A percentile compares a stretch with the other conserved stretches of the same genome.
Evolutionary conservation across 169 alveolate species (phyloP).

Genomic region (Plasmodium gonderi): DNA sequence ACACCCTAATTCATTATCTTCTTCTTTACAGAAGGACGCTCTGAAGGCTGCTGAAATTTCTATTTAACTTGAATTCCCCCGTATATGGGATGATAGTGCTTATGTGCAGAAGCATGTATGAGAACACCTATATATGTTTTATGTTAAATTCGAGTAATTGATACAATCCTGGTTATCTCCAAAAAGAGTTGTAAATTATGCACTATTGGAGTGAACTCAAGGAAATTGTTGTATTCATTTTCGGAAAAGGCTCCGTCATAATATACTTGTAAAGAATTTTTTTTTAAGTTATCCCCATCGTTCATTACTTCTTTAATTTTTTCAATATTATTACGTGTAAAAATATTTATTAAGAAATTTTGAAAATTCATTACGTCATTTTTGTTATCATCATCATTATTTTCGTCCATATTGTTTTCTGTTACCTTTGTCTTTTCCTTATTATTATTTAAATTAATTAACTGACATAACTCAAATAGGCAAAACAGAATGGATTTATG

Average conservation of each 20-base stretch:
- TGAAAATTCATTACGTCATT: conserved; percentile 16
- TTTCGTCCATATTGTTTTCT: conserved; percentile 32
- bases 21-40: conserved; percentile 57
- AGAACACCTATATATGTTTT: not conserved
- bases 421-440: conserved; percentile 25
- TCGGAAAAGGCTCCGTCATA: not conserved
- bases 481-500: conserved; percentile 62
- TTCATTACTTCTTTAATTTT: conserved; percentile 33
- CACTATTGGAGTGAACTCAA: conserved; percentile 19
- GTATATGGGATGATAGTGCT: not conserved
- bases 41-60: conserved; percentile 72
- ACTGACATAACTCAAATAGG: conserved; percentile 60
- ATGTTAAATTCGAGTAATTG: conserved; percentile 20
- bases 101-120: not conserved
- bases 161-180: conserved; percentile 27
- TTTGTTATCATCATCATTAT: conserved; percentile 54
- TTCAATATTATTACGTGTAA: conserved; percentile 33
- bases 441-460: conserved; percentile 20
- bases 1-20: not conserved
- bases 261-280: not conserved
- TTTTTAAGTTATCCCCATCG: conserved; percentile 54
- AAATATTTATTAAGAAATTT: conserved; percentile 31
- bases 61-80: not conserved
- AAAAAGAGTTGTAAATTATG: conserved; percentile 39
- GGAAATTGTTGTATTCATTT: conserved; percentile 35